Evolutionary conservation across 495 filamentous ascomycete species (phyloP), one percentile per base, ranked within the genome.

Genomic region (Xanthoparmelia taractica): DNA sequence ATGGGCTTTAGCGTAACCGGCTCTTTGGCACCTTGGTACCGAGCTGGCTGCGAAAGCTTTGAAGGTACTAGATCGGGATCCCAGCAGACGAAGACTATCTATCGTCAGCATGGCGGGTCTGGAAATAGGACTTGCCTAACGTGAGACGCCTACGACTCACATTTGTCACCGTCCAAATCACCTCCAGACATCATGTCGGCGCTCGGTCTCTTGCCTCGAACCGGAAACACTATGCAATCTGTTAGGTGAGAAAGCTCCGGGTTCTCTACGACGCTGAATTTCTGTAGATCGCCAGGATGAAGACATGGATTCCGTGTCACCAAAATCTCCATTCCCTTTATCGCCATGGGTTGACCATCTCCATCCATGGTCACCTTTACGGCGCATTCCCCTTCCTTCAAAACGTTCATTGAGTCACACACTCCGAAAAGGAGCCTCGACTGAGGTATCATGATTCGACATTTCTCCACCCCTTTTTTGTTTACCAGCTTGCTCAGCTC

Each of bases 151-250:
- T 65, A 40, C 38, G 13, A 40, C 75, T 67, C 69, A 78, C 79
- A 82, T 57, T 67, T 76, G 65, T 82, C 80, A 20, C 80, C 79
- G 58, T 82, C 80, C 13, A 82, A 65, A 58, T 82, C 80, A 10
- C 80, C 80, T 11, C 80, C 80, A 29, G 79, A 82, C 80, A 82
- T 81, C 56, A 82, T 63, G 68, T 82, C 80, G 11, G 79, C 80
- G 40, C 75, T 73, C 17, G 80, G 78, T 57, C 80, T 64, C 47
- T 68, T 74, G 29, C 80, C 80, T 43, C 67, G 58, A 10, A 76
- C 79, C 11, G 79, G 71, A 63, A 81, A 82, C 8, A 81, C 78
- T 57, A 82, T 80, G 64, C 79, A 81, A 66, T 81, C 79, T 52
- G 77, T 74, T 1, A 82, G 68, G 58, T 81, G 78, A 4, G 74